Conservation (phyloP, 1,284 basidiomycete genomes). For the Boletus sp. region DNA sequence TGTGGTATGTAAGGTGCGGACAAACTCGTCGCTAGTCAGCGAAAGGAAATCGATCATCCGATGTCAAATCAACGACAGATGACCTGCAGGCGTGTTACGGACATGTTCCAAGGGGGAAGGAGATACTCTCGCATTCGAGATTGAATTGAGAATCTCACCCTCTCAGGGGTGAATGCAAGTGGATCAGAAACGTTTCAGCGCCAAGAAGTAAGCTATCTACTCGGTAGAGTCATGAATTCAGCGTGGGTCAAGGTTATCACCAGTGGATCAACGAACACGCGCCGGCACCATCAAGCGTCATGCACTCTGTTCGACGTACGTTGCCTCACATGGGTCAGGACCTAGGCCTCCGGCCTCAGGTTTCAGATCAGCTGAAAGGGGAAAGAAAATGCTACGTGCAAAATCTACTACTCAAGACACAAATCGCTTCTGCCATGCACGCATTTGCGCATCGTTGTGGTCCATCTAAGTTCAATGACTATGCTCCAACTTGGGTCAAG, state of each 20-base stretch:
- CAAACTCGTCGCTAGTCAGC: neutral
- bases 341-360: neutral
- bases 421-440: conserved; percentile 4
- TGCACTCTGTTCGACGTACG: neutral
- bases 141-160: conserved; percentile 22
- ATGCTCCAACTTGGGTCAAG: neutral
- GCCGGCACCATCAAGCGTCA: conserved; percentile 8
- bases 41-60: conserved; percentile 4
- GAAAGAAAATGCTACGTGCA: neutral
- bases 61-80: conserved; percentile 12
- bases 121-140: conserved; percentile 25
- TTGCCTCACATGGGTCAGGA: conserved; percentile 1
- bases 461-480: conserved; percentile 6
- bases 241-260: conserved; percentile 13
- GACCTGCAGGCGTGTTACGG: conserved; percentile 12
- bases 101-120: conserved; percentile 20
- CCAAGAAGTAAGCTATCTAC: conserved; percentile 11
- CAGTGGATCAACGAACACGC: conserved; percentile 11
- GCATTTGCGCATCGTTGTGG: neutral
- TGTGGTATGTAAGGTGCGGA: neutral
- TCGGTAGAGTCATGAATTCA: conserved; percentile 7
- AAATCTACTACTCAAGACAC: conserved; percentile 1
- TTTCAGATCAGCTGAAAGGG: neutral
- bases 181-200: conserved; percentile 30
- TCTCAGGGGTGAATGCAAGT: conserved; percentile 27